Percentiles rank a stretch among this genome's conserved stretches.
Conservation (phyloP, 768 basidiomycete genomes). For the Lactarius sp. region DNA sequence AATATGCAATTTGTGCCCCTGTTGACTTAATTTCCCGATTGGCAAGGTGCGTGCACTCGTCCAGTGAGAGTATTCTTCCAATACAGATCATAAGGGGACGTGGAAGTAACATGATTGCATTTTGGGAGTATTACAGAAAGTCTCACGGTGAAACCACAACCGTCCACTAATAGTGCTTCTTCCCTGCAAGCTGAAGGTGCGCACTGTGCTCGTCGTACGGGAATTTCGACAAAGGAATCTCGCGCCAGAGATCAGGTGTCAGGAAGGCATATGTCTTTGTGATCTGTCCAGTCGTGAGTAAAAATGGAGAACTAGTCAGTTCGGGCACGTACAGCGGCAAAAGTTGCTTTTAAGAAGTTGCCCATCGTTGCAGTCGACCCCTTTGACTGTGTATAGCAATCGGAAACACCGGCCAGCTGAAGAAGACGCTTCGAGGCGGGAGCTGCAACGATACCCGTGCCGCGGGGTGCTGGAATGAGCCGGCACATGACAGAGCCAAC, state of each 20-base stretch:
- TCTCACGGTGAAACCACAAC: not conserved
- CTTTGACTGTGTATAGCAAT: conserved; percentile 96
- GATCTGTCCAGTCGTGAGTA: conserved; percentile 48
- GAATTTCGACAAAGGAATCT: conserved; percentile 83
- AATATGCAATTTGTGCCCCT: not conserved
- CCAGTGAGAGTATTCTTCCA: too few relatives aligned
- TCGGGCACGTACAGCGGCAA: conserved; percentile 65
- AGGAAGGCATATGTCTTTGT: conserved; percentile 98
- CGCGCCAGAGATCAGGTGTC: conserved; percentile 96
- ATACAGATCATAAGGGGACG: too few relatives aligned
- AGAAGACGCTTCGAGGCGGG: conserved; percentile 95
- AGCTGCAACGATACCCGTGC: conserved; percentile 99
- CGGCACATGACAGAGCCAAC: conserved; percentile 99
- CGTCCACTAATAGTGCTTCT: conserved; percentile 56
- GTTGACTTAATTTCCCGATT: not conserved
- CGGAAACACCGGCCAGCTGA: conserved; percentile 96
- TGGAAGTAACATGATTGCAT: conserved; percentile 8
- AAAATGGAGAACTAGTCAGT: not conserved
- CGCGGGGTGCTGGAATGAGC: conserved; percentile 95
- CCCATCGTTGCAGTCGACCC: conserved; percentile 99
- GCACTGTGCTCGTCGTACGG: conserved; percentile 96
- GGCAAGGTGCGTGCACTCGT: too few relatives aligned
- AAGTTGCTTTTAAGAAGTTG: conserved; percentile 98
- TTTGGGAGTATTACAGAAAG: conserved; percentile 21
- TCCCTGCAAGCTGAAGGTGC: conserved; percentile 81